A percentile compares a stretch with the other conserved stretches of the same genome.
Conservation (phyloP, 331 rosid species). For the Prunus yedoensis region DNA sequence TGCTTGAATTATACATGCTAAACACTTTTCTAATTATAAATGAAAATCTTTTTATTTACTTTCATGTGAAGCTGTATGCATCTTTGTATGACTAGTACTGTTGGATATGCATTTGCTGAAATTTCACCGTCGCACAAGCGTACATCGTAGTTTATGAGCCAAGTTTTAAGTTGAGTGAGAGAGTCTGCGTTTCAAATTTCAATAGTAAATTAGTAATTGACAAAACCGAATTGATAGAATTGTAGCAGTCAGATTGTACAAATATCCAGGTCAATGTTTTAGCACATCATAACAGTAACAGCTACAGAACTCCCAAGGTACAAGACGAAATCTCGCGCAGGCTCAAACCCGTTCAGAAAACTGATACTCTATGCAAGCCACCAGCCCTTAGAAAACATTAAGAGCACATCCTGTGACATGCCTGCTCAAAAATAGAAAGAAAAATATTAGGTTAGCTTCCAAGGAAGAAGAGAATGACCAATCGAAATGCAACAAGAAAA, state of each 20-base stretch:
- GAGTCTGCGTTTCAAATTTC: neutral
- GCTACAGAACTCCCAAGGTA: neutral
- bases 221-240: neutral
- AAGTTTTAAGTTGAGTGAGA: neutral
- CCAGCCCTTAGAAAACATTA: neutral
- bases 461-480: neutral
- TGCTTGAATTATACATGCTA: neutral
- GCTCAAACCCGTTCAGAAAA: neutral
- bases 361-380: no score
- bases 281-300: neutral
- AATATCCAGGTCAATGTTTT: neutral
- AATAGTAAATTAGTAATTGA: neutral
- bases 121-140: no score
- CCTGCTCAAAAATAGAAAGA: neutral
- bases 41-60: neutral
- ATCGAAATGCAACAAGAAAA: neutral
- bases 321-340: neutral
- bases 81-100: neutral
- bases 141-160: no score
- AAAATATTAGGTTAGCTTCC: neutral
- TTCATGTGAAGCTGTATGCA: neutral
- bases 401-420: neutral
- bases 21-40: neutral
- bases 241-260: neutral
- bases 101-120: no score